Base-by-base conservation (phyloP, 495 filamentous ascomycete species). In the Neurospora sp. region DNA sequence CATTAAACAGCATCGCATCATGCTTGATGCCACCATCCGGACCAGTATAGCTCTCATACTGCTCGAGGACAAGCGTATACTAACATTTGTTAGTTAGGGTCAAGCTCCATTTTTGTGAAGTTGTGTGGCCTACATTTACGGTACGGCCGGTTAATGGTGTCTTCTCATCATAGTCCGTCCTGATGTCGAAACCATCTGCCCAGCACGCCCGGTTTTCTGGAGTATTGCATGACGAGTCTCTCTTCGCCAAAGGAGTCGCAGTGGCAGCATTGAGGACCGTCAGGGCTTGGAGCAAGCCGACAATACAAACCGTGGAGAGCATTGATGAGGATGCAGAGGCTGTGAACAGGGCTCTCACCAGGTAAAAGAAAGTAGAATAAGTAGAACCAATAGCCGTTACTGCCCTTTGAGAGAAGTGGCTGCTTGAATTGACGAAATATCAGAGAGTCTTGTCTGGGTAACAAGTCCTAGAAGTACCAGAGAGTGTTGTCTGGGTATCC, bases 1-100 rank as follows among this genome's bases (percentile, higher is more conserved):
- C 22, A 22, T 71, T 71, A 59, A 71, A 66, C 39, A 71, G 38
- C 70, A 71, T 71, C 14, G 70, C 70, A 12, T 66, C 40, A 68
- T 69, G 46, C 70, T 71, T 71, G 31, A 40, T 3, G 27, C 3
- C 31, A 18, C 70, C 70, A 40, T 71, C 70, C 9, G 70, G 70
- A 12, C 70, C 44, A 38, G 22, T 27, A 5, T 38, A 71, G 18
- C 35, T 35, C 6, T 71, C 70, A 20, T 66, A n/a, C 27, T 71
- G 18, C 22, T 48, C 59, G 10, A 71, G 46, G 31, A 66, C 70
- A 39, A 71, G 44, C 8, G 46, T 37, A 8, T 71, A 71, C 44
- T 71, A 61, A 35, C 27, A 61, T 61, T 12, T 61, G 53, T 61
- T 18, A 61, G 53, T 16, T 6, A 16, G 20, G 18, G 40, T 14